Evolutionary conservation across 805 yeast species (phyloP), one percentile per base, ranked within the genome.

Genomic region (Wickerhamiella bombiphila): DNA sequence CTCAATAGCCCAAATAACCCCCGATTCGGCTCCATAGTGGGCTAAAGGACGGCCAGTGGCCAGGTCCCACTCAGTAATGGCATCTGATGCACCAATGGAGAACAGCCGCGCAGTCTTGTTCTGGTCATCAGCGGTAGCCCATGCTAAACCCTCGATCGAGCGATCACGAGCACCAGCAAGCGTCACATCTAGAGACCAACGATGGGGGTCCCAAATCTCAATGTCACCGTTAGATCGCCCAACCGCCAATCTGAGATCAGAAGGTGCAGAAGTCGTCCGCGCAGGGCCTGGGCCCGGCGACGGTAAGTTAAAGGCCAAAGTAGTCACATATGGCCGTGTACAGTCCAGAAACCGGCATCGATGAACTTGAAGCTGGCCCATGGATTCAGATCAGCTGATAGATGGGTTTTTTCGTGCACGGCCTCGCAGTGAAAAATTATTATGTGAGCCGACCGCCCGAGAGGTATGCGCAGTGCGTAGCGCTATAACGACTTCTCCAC

Each of bases 171-270:
- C 83, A 9, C 97, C 96, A 39, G 70, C 72, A 32, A 88, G 64
- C 0, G 72, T 63, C 16, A 44, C 42, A 52, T 91, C 96, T 45
- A 81, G 83, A 37, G 72, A 61, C 96, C 96, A 86, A 50, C 47
- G 43, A 43, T 68, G 65, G 29, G 94, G 94, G 56, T 82, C 82
- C 95, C 97, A 88, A 24, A 91, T 74, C 58, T 91, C 98, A 42
- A 91, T 80, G 52, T 86, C 86, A 29, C 99, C 99, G 54, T 91
- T 86, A 33, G 82, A 72, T 56, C 96, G 70, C 22, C 95, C 97
- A 4, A 88, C 80, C 1, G 97, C 96, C 28, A 91, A 60, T 42
- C 95, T 66, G 39, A 83, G 62, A 42, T 71, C 76, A 18, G 40
- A 31, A 15, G 44, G 43, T 56, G 58, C 20, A 72, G 57, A 75